Evolutionary conservation across 352 stramenopile genomes (phyloP), one percentile per base, ranked within the genome.

Genomic region (Thraustochytrium sp.): DNA sequence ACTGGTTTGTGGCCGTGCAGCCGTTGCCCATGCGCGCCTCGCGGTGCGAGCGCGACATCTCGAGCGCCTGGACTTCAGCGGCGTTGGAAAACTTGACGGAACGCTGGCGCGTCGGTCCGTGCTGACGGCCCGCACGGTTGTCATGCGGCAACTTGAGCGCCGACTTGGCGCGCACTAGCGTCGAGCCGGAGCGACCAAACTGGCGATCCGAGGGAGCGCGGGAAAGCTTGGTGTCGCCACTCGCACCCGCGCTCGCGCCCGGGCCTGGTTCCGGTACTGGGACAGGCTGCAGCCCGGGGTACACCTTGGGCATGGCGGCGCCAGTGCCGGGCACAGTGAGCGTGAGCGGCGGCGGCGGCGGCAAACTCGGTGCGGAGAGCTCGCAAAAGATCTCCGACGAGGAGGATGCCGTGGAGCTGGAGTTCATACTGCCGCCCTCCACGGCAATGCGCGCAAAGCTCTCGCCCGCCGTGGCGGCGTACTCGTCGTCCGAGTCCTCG

Each of bases 401-500:
- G 59, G 34, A 68, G 21, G 34, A 68, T 21, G 13, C 59, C n/a
- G n/a, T 68, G 23, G n/a, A 54, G 23, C n/a, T 68, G 23, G 34
- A 68, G 31, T 48, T 68, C 23, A 18, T 53, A n/a, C 59, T 29
- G 34, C n/a, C n/a, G n/a, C 31, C n/a, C 23, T 49, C 13, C n/a
- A n/a, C n/a, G n/a, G n/a, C n/a, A n/a, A n/a, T n/a, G n/a, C n/a
- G n/a, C n/a, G 5, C 26, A 38, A 38, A 63, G 54, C 54, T 63
- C 54, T 5, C 26, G 54, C 5, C 54, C 5, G 5, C 5, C 26
- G 5, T 63, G 54, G 5, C 26, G 54, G 36, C 44, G 44, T 72
- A 13, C 18, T 80, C 68, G 34, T 80, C 68, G n/a, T 80, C 68
- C 34, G 68, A 80, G 38, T 80, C 68, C 44, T 80, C 68, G 29